phyloP scores from a whole-genome alignment of 2,329 filamentous ascomycete species.

The Hypoxylon sp. region DNA sequence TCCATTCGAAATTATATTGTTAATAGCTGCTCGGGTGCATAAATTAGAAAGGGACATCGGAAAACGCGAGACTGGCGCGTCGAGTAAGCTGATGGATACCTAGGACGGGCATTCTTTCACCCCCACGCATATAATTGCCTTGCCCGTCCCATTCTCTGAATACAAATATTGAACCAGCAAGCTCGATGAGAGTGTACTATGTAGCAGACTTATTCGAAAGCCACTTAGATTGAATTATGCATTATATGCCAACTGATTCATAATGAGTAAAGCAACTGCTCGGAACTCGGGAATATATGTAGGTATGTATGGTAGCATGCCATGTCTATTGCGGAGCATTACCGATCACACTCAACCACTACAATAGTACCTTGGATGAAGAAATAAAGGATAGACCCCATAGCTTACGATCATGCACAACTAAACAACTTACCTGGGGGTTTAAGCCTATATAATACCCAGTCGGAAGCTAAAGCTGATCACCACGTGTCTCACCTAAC shows the following conservation, averaged over 20 bases:
- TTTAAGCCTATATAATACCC: neutral
- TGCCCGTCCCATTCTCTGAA: neutral
- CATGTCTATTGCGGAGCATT: neutral
- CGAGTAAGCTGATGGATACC: conserved; percentile 38
- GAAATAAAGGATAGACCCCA: neutral
- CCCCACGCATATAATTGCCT: neutral
- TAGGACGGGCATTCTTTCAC: too few species aligned
- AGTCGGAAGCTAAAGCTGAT: neutral
- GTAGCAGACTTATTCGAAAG: neutral
- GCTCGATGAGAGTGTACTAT: neutral
- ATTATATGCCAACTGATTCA: neutral
- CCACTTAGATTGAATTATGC: too few species aligned
- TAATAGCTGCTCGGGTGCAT: too few species aligned
- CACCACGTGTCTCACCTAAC: conserved; percentile 2
- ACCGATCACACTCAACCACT: neutral
- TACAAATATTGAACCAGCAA: neutral
- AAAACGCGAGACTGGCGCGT: conserved; percentile 46
- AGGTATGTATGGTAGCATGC: too few species aligned
- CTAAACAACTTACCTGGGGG: neutral
- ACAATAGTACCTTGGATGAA: neutral
- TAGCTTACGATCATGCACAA: neutral
- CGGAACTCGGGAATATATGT: neutral
- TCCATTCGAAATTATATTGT: neutral
- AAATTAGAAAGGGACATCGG: neutral
- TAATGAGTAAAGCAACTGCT: neutral